Evolutionary conservation across 768 basidiomycete genomes (phyloP), one percentile per base, ranked within the genome.

Genomic region (Tricholoma terreum): DNA sequence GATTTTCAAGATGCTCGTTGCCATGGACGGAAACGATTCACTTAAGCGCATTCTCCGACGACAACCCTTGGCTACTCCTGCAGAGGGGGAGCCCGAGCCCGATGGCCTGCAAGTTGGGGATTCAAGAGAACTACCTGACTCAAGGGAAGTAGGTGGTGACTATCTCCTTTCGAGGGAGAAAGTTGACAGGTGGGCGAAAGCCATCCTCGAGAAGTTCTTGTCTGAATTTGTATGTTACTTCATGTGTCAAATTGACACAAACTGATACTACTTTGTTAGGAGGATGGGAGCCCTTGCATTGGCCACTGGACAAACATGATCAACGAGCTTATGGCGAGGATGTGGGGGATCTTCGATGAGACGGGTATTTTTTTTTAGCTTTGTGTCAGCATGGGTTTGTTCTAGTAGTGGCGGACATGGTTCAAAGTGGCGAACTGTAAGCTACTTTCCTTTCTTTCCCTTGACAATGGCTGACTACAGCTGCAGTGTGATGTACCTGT

Each of bases 11-110:
- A 63, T 68, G 40, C 58, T 70, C 2, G 15, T 61, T 10, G 58
- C 65, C 3, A 60, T 70, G 49, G 72, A 69, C 30, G 69, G 71
- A 0, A 71, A 73, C 52, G 60, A 73, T 43, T 73, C 70, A 1
- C 55, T 68, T n/a, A 70, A 70, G 49, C 57, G 65, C 9, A 31
- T 67, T 24, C 43, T 54, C 2, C 49, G 50, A 0, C 24, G 57
- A 36, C 46, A 49, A 6, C 59, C 55, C 0, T 10, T 19, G 34
- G 30, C 27, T 14, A 4, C 15, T 8, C 30, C 45, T 51, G 45
- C 49, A 17, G 38, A 51, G 53, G 48, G 51, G 36, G 52, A 49
- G 51, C n/a, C 43, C 5, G 35, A 40, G 22, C 34, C 57, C 15
- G 30, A 50, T 33, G 49, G 49, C 8, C 49, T 27, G 4, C 49